Base-by-base conservation (phyloP, 768 basidiomycete species). In the Boletus rubescentipes region DNA sequence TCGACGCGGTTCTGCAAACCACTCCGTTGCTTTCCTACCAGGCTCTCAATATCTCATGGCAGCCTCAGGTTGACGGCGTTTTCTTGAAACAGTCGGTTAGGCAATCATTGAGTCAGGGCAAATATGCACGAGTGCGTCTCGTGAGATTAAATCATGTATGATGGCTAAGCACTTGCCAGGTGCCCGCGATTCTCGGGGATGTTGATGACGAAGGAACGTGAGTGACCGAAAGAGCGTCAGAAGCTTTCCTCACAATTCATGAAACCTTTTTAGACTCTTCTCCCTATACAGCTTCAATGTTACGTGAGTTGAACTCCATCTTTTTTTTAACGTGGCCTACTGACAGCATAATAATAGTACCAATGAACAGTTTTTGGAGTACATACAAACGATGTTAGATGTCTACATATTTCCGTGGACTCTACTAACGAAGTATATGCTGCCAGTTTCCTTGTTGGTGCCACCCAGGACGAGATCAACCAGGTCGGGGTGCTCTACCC, bases 61-160 rank as follows among this genome's bases (percentile, higher is more conserved):
- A 4, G 1, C 61, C 63, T 2, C 26, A 53, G 4, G 50, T 60
- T 29, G 54, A 51, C 9, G 49, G 54, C 7, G 34, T 51, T 14
- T 38, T 45, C 36, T 32, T 52, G 29, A 45, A 31, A 38, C 43
- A 14, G 16, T 11, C 43, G 9, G 10, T 29, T 8, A 49, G 47
- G 21, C 35, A 39, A 30, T 50, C 50, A 6, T 26, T 52, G 16
- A 26, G 58, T 23, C 56, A 66, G 18, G 77, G 77, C 9, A 66
- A 62, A 23, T 70, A 72, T 30, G 66, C 70, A 9, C 61, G 64
- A 43, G 69, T 72, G 9, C 47, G 45, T 12, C 40, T 20, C 18
- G 2, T 14, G 3, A 16, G 15, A 12, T 16, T 2, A 2, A n/a
- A 15, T 4, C 14, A 20, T 49, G 20, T 15, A 9, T n/a, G 8